A percentile compares a stretch with the other conserved stretches of the same genome.
These are phyloP conservation scores for Gigaspora rosea DNA, from an alignment of 192 early-diverging fungal species.

Conservation along the genomic window DNA sequence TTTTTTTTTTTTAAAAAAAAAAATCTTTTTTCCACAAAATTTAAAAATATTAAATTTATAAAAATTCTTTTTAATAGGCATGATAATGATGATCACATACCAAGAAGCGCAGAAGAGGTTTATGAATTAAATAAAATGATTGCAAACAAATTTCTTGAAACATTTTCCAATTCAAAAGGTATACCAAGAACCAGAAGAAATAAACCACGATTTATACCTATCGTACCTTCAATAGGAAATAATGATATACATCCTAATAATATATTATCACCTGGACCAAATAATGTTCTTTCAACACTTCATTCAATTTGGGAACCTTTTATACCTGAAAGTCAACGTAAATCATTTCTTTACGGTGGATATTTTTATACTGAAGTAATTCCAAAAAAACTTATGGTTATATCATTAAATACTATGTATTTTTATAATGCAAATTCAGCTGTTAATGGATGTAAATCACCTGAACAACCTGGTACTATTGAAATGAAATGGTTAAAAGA, in stretches of 20 bases:
- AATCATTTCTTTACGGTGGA: conserved; percentile 65
- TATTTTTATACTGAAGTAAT: conserved; percentile 65
- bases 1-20: neutral
- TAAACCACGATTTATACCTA: conserved; percentile 44
- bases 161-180: conserved; percentile 46
- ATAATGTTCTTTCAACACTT: conserved; percentile 49
- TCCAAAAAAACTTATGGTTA: conserved; percentile 52
- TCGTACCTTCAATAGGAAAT: conserved; percentile 60
- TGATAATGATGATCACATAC: conserved; percentile 65
- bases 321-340: conserved; percentile 61
- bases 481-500: conserved; percentile 73
- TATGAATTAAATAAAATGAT: conserved; percentile 56
- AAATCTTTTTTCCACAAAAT: no score
- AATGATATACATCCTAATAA: conserved; percentile 77
- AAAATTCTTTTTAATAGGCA: no score
- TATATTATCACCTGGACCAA: conserved; percentile 53
- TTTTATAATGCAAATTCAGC: conserved; percentile 71
- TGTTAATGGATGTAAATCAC: conserved; percentile 59
- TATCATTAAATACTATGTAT: conserved; percentile 74
- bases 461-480: conserved; percentile 59
- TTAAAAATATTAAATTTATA: no score
- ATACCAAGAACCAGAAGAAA: conserved; percentile 16
- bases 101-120: conserved; percentile 65
- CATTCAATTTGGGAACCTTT: conserved; percentile 58
- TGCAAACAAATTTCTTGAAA: conserved; percentile 43